Base-by-base conservation (phyloP, 1,284 basidiomycete genomes). In the Puccinia triticina region DNA sequence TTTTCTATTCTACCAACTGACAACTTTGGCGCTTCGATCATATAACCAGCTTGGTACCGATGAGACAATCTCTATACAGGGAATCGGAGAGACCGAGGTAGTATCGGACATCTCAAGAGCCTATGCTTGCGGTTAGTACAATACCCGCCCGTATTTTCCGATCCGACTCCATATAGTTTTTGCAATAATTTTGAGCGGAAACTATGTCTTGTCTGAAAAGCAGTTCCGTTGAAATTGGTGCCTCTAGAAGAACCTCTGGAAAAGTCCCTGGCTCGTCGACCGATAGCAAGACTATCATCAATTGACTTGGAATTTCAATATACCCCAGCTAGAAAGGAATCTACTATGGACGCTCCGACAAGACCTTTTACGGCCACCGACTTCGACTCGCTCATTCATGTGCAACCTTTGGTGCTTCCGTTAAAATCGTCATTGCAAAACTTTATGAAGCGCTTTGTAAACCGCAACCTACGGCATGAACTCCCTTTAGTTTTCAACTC, bases 341-440 rank as follows among this genome's bases (percentile, higher is more conserved):
- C 40, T 2, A 26, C 40, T 10, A 23, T 37, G 8, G 61, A 37
- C 18, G 32, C 10, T 2, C 61, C 61, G 7, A 34, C 34, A 2
- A 64, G 16, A 3, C 23, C 21, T 14, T 72, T 18, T 48, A 7
- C 12, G 2, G 46, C 43, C 12, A 50, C n/a, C 1, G 43, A 50
- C 37, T 72, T 72, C 23, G 16, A 72, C 29, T 72, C 69, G 48
- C 69, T 72, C 48, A 72, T 72, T 43, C 69, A 72, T 34, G 18
- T 72, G 12, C 69, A 72, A 29, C 69, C 69, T 48, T 72, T 72
- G 46, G 69, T 53, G 14, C 46, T 72, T 29, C 69, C 69, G 16
- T 26, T 72, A 8, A 72, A 72, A 23, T 48, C 69, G 10, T 50
- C 69, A 8, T 40, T 72, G 2, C 69, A 72, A 11, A 26, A 26